phyloP scores from a whole-genome alignment of 2,329 filamentous ascomycete species.

The Chaetothyriales sp. region DNA sequence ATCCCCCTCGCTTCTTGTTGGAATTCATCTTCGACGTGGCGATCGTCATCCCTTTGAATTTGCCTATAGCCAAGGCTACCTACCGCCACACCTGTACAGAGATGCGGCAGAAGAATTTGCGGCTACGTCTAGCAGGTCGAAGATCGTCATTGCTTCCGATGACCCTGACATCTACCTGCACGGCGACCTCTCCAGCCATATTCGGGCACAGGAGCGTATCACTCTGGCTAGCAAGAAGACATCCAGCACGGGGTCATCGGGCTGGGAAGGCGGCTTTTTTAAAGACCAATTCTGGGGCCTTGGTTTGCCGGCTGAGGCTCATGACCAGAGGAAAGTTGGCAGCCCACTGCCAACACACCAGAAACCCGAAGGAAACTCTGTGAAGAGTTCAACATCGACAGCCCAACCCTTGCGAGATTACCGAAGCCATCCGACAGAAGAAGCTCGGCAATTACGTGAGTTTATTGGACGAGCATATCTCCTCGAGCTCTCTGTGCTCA shows the following conservation, averaged over 20 bases:
- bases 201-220: conserved; percentile 62
- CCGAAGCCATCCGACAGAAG: conserved; percentile 19
- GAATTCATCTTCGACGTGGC: conserved; percentile 66
- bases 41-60: conserved; percentile 65
- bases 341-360: conserved; percentile 10
- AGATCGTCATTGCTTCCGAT: conserved; percentile 56
- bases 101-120: conserved; percentile 42
- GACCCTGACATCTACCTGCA: conserved; percentile 61
- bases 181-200: conserved; percentile 20
- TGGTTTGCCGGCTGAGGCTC: conserved; percentile 38
- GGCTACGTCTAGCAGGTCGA: conserved; percentile 9
- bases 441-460: conserved; percentile 54
- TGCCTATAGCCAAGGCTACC: conserved; percentile 64
- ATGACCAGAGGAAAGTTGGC: conserved; percentile 6
- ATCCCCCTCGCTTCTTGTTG: conserved; percentile 46
- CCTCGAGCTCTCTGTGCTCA: conserved; percentile 64
- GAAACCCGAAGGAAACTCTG: conserved; percentile 1
- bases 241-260: conserved; percentile 49
- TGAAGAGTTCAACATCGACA: background rate
- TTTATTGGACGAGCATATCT: conserved; percentile 69
- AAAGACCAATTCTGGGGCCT: conserved; percentile 68
- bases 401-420: conserved; percentile 8
- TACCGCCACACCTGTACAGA: conserved; percentile 57
- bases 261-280: conserved; percentile 85
- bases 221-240: conserved; percentile 61